phyloP scores from a whole-genome alignment of 1,139 yeast genomes.

The Ogataea hybrid region DNA sequence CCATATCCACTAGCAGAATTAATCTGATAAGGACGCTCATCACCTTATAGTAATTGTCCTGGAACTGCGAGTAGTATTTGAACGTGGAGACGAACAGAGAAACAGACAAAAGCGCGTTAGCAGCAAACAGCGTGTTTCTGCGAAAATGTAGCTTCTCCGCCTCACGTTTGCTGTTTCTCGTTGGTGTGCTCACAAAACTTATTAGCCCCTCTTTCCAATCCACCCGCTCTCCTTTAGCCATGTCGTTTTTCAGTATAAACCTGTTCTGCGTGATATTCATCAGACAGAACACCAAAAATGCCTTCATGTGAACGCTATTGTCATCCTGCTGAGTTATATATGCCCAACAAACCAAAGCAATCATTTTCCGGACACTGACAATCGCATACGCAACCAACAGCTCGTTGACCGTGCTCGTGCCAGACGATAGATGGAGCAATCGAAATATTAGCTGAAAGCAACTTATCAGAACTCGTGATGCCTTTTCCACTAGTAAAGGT shows the following conservation, averaged over 20 bases:
- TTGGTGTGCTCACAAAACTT: conserved; percentile 15
- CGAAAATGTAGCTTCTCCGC: conserved; percentile 17
- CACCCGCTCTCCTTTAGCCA: conserved; percentile 1
- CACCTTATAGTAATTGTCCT: conserved; percentile 9
- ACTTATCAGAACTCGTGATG: conserved; percentile 12
- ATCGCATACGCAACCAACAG: conserved; percentile 24
- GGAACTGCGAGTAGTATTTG: conserved; percentile 18
- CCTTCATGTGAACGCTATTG: conserved; percentile 25
- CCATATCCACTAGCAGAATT: conserved; percentile 25
- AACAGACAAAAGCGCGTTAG: conserved; percentile 8
- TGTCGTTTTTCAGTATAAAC: conserved; percentile 22
- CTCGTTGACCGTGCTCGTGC: conserved; percentile 1
- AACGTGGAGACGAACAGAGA: conserved; percentile 15
- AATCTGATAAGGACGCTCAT: conserved; percentile 15
- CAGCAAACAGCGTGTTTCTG: conserved; percentile 14
- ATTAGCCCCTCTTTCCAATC: conserved; percentile 18
- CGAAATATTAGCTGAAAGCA: not conserved
- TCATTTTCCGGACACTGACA: conserved; percentile 26
- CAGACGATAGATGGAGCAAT: conserved; percentile 1
- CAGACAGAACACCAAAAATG: conserved; percentile 24
- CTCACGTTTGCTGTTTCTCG: conserved; percentile 20
- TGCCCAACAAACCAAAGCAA: conserved; percentile 26
- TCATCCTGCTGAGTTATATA: conserved; percentile 29
- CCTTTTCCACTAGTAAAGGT: conserved; percentile 22
- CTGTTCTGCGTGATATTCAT: conserved; percentile 26